These are phyloP conservation scores for Citrullus mucosospermus DNA, from an alignment of 306 rosid species.

Conservation along the genomic window DNA sequence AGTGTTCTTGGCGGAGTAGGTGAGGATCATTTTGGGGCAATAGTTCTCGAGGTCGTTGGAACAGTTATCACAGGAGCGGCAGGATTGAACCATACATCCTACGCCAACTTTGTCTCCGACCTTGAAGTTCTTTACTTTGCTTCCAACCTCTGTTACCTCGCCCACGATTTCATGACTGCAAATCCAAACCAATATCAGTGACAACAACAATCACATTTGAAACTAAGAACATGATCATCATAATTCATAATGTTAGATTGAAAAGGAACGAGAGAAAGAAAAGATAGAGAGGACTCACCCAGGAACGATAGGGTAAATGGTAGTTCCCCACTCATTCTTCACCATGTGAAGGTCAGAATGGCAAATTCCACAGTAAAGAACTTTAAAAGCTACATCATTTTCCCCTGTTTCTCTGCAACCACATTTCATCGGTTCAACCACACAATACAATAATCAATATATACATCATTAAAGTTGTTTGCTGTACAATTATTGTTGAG, in stretches of 20 bases:
- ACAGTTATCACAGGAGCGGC: conserved; percentile 11
- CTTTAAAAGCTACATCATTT: conserved; percentile 8
- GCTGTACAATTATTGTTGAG: not conserved
- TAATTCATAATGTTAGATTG: not conserved
- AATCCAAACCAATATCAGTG: not conserved
- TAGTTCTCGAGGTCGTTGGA: conserved; percentile 10
- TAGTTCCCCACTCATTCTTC: not conserved
- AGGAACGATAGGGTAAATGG: conserved; percentile 4
- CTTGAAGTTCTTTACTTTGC: conserved; percentile 9
- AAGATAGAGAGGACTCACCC: not conserved
- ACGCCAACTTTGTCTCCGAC: conserved; percentile 19
- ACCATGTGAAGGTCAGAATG: conserved; percentile 18
- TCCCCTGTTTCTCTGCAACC: conserved; percentile 18
- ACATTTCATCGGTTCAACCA: not conserved
- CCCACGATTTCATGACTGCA: conserved; percentile 15
- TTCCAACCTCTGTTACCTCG: conserved; percentile 10
- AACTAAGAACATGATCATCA: not conserved
- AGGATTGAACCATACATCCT: conserved; percentile 11
- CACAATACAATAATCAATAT: not conserved
- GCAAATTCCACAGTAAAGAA: conserved; percentile 16
- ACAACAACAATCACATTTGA: not conserved
- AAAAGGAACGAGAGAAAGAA: not conserved
- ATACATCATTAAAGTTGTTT: not conserved
- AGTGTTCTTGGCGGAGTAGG: not conserved
- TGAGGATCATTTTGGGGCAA: conserved; percentile 9